Conservation (phyloP, 257 asterid species). For the Solanum pimpinellifolium region DNA sequence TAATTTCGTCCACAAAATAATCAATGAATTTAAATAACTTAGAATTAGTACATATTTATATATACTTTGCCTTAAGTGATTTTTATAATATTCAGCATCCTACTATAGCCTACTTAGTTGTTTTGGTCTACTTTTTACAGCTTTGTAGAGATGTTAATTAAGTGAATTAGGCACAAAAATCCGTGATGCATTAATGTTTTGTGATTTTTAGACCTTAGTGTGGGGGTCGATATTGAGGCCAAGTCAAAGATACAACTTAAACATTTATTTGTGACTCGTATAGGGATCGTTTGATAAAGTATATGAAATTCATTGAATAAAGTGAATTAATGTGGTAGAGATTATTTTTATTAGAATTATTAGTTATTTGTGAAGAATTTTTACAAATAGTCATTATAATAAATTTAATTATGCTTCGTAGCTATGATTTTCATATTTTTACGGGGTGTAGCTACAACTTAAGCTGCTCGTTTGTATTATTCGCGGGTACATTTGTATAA, state of each 20-base stretch:
- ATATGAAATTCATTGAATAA: too few relatives aligned
- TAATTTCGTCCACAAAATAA: background rate
- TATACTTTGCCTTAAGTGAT: background rate
- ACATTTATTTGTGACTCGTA: background rate
- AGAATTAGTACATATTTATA: background rate
- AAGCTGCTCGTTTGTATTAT: background rate
- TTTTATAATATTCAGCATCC: background rate
- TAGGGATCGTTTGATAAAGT: background rate
- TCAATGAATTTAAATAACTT: background rate
- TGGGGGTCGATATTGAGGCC: background rate
- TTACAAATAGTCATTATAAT: too few relatives aligned
- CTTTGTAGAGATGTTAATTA: background rate
- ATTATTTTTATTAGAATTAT: too few relatives aligned
- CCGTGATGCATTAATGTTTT: background rate
- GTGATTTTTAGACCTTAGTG: background rate
- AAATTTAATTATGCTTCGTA: background rate
- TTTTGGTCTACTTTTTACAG: background rate
- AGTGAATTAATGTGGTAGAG: background rate
- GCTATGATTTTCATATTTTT: background rate
- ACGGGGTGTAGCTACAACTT: background rate
- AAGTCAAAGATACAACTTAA: background rate
- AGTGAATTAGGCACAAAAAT: slow-evolving; percentile 1
- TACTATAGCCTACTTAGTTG: background rate
- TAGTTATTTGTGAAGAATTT: background rate
- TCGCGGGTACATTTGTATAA: background rate